Evolutionary conservation across 768 basidiomycete genomes (phyloP), one percentile per base, ranked within the genome.

Genomic region (Rhodosporidiobolus sp.): DNA sequence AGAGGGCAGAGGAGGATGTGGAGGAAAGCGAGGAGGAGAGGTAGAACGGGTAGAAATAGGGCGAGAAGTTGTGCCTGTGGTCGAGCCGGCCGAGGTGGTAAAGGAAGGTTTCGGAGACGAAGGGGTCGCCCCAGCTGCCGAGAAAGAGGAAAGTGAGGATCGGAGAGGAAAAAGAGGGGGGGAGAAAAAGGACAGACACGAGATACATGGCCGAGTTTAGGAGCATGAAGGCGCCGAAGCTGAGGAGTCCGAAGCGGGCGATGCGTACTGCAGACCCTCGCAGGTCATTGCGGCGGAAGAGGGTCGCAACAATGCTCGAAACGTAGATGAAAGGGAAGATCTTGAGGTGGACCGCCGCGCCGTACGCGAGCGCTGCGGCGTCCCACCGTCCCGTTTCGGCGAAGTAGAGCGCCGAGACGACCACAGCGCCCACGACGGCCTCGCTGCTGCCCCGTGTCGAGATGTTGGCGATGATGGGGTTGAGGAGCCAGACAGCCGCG

Each of bases 361-460:
- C 96, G 30, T 94, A 84, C 66, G 89, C 78, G 9, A 91, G 75
- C 0, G 92, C 94, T 0, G 92, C 87, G 6, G 81, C 72, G 60
- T 86, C 84, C 87, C 53, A 85, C 58, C 69, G 48, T 30, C 48
- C 54, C 3, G 22, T 84, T 69, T 89, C 81, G 3, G 87, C 86
- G 3, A 70, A 49, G 43, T 82, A 84, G 35, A 94, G 82, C 0
- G 88, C 87, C 63, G 86, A 81, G 50, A 96, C 84, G 50, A 97
- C 90, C 67, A 94, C 84, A 3, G 90, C 83, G 50, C 89, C 88
- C 24, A 98, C 87, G 26, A 96, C 83, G 4, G 92, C 88, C 81
- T 99, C 96, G 8, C 95, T 94, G 26, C 93, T 97, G 12, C 96
- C 96, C 26, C 96, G 88, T 0, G 96, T 98, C 12, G 94, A 96